Percentiles rank a stretch among this genome's conserved stretches.
These are phyloP conservation scores for Russula brevipes DNA, from an alignment of 768 basidiomycete genomes.

Conservation along the genomic window DNA sequence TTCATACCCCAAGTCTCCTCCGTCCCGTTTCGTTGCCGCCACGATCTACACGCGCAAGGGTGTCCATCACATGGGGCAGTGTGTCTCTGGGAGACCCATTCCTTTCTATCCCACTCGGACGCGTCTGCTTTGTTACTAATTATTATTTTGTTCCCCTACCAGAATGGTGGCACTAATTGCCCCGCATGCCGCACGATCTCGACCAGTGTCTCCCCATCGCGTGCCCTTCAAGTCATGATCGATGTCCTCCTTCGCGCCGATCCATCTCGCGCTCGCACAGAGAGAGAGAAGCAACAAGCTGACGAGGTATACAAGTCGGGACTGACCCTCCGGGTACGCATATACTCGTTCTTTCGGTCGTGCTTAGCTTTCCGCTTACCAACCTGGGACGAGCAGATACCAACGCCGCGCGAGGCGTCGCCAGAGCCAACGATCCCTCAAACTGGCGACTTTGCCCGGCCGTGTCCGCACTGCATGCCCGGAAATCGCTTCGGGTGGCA, in stretches of 20 bases:
- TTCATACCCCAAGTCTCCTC: neutral
- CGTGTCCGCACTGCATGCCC: conserved; percentile 71
- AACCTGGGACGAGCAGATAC: conserved; percentile 45
- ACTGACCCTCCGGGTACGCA: conserved; percentile 54
- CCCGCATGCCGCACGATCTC: conserved; percentile 75
- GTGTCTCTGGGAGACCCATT: conserved; percentile 15
- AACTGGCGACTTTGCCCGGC: conserved; percentile 60
- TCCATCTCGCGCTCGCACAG: conserved; percentile 61
- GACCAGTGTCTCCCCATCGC: conserved; percentile 63
- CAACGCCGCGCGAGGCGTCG: conserved; percentile 67
- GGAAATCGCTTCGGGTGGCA: conserved; percentile 74
- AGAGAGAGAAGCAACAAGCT: conserved; percentile 71
- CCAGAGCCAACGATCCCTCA: conserved; percentile 69
- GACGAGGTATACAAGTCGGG: conserved; percentile 73
- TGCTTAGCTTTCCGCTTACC: neutral
- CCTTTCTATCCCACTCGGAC: conserved; percentile 19
- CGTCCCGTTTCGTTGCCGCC: neutral
- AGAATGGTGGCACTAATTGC: conserved; percentile 85
- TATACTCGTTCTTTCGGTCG: conserved; percentile 18
- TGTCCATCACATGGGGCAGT: neutral
- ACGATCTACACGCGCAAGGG: neutral
- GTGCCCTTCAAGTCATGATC: conserved; percentile 65
- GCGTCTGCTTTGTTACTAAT: neutral
- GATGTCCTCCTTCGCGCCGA: conserved; percentile 67
- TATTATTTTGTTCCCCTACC: neutral